phyloP scores from a whole-genome alignment of 1,284 basidiomycete genomes.

The Ceratobasidium sp. region DNA sequence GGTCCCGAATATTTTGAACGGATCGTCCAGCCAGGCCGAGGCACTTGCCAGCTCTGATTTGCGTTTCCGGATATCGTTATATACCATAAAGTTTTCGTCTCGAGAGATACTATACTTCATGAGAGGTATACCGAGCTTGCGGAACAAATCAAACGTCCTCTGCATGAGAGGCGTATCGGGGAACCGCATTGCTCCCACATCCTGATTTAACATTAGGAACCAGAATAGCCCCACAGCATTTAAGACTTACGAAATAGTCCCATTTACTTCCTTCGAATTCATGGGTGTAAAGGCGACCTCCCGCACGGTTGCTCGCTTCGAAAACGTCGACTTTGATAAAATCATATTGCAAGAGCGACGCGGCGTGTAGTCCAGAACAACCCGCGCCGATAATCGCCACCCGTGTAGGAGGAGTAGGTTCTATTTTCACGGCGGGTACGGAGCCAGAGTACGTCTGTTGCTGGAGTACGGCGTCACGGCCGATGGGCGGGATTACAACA shows the following conservation, averaged over 20 bases:
- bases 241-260: conserved; percentile 18
- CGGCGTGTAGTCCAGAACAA: not conserved
- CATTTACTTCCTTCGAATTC: conserved; percentile 8
- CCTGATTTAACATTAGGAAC: not conserved
- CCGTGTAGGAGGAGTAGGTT: not conserved
- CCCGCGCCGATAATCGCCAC: conserved; percentile 12
- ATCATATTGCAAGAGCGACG: conserved; percentile 32
- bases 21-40: not conserved
- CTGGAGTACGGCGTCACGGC: too few species aligned
- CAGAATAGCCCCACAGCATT: not conserved
- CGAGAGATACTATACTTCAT: not conserved
- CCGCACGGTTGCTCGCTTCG: conserved; percentile 3
- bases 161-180: not conserved
- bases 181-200: conserved; percentile 1
- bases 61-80: not conserved
- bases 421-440: too few species aligned
- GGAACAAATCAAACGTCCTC: not conserved
- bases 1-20: not conserved
- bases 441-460: too few species aligned
- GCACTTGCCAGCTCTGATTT: not conserved
- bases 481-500: too few species aligned
- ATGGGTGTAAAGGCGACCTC: conserved; percentile 21
- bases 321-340: conserved; percentile 50
- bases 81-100: not conserved
- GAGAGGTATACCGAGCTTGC: not conserved